phyloP scores from a whole-genome alignment of 2,329 filamentous ascomycete species.

The Colletotrichum acutatum region DNA sequence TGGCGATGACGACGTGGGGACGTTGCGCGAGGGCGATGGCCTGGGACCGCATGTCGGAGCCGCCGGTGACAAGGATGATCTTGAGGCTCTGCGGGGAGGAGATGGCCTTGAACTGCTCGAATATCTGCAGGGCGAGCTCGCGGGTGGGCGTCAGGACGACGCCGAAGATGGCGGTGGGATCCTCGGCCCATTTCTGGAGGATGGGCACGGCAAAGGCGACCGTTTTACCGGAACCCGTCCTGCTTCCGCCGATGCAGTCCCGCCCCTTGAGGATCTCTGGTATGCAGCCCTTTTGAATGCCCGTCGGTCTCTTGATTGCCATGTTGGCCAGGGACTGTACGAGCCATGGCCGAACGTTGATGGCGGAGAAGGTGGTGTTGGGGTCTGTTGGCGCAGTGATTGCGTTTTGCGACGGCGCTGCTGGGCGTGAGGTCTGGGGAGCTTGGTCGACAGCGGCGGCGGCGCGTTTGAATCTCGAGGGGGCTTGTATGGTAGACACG shows the following conservation, averaged over 20 bases:
- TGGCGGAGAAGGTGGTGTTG: constrained; percentile 74
- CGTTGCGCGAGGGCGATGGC: constrained; percentile 84
- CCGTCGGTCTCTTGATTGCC: constrained; percentile 89
- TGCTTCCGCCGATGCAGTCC: constrained; percentile 94
- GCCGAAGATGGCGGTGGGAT: constrained; percentile 91
- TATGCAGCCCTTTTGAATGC: constrained; percentile 93
- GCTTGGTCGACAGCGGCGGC: constrained; percentile 34
- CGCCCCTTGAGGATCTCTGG: constrained; percentile 90
- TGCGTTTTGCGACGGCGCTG: constrained; percentile 39
- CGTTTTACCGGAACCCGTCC: constrained; percentile 97
- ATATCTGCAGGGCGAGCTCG: constrained; percentile 95
- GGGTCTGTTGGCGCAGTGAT: constrained; percentile 65
- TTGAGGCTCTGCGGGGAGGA: constrained; percentile 89
- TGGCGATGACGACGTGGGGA: constrained; percentile 94
- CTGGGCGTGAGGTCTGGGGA: constrained; percentile 37
- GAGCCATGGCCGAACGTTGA: constrained; percentile 87
- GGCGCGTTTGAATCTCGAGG: constrained; percentile 59
- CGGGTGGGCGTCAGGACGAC: constrained; percentile 89
- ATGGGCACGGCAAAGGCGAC: constrained; percentile 96
- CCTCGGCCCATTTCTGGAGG: constrained; percentile 90
- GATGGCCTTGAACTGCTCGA: constrained; percentile 94
- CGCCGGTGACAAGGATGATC: constrained; percentile 89
- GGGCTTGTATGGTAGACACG: constrained; percentile 58
- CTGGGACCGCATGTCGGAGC: constrained; percentile 91
- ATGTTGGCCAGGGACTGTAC: constrained; percentile 79